phyloP scores from a whole-genome alignment of 441 rosid genomes.

The Gossypium lobatum region DNA sequence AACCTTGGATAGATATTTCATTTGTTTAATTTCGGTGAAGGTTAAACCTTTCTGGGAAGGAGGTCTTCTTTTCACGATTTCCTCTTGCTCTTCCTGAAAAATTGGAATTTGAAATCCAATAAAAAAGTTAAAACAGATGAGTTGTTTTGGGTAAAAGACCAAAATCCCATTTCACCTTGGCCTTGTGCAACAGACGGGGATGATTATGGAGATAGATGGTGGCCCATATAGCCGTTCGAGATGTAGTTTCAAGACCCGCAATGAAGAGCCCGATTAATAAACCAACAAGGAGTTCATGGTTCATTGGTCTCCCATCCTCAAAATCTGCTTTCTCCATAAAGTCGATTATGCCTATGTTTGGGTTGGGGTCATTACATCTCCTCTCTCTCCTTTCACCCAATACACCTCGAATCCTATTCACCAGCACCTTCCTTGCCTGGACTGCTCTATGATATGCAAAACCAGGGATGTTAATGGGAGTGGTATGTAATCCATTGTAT shows the following conservation, averaged over 20 bases:
- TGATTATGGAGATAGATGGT: not conserved
- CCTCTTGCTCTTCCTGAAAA: constrained; percentile 30
- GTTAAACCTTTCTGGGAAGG: constrained; percentile 23
- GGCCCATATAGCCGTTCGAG: not conserved
- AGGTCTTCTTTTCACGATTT: constrained; percentile 18
- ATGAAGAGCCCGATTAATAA: constrained; percentile 8
- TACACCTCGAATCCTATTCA: not conserved
- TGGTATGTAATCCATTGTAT: not conserved
- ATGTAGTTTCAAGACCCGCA: constrained; percentile 22
- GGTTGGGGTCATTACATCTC: not conserved
- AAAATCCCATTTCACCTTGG: not conserved
- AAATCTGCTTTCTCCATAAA: constrained; percentile 15
- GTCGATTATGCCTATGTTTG: constrained; percentile 12
- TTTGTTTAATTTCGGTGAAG: constrained; percentile 23
- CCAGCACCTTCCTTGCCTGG: constrained; percentile 20
- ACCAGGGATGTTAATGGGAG: constrained; percentile 27
- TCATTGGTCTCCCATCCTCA: constrained; percentile 8
- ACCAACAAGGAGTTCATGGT: constrained; percentile 8
- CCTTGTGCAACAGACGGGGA: not conserved
- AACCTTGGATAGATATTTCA: constrained; percentile 32
- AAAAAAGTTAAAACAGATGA: not conserved
- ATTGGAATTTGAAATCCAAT: no score
- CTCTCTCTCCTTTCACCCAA: constrained; percentile 14
- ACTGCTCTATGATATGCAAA: constrained; percentile 28
- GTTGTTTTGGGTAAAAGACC: not conserved